phyloP scores from a whole-genome alignment of 129 eudicot species.

The Smallanthus sonchifolius region DNA sequence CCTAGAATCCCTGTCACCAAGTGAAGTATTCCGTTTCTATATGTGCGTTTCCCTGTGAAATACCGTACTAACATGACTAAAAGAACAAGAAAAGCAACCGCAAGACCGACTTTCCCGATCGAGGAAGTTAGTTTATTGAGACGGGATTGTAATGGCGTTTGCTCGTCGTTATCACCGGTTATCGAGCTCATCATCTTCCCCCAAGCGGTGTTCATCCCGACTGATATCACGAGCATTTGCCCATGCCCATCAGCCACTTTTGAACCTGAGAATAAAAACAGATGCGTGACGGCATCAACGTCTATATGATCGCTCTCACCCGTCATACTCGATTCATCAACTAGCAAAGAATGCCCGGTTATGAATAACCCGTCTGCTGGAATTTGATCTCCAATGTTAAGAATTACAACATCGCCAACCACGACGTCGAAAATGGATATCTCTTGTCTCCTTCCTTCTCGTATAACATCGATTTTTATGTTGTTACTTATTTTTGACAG shows the following conservation, averaged over 20 bases:
- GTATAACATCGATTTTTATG: constrained; percentile 43
- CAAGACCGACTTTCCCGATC: constrained; percentile 69
- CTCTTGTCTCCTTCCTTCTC: constrained; percentile 61
- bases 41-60: constrained; percentile 46
- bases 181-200: constrained; percentile 90
- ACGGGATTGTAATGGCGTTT: constrained; percentile 69
- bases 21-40: constrained; percentile 36
- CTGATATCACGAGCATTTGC: constrained; percentile 61
- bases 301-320: constrained; percentile 79
- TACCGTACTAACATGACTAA: constrained; percentile 55
- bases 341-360: constrained; percentile 62
- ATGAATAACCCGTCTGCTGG: constrained; percentile 78
- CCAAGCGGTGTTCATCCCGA: constrained; percentile 78
- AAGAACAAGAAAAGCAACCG: constrained; percentile 66
- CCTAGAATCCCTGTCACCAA: constrained; percentile 57
- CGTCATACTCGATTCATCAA: constrained; percentile 83
- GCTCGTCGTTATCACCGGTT: constrained; percentile 47
- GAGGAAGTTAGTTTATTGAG: constrained; percentile 65
- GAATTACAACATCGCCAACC: constrained; percentile 66
- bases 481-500: constrained; percentile 62
- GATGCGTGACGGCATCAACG: constrained; percentile 37
- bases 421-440: constrained; percentile 60
- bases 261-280: constrained; percentile 70
- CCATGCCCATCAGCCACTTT: constrained; percentile 77
- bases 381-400: constrained; percentile 69